These are phyloP conservation scores for Shiraia sp. DNA, from an alignment of 2,329 filamentous ascomycete genomes.

Conservation along the genomic window DNA sequence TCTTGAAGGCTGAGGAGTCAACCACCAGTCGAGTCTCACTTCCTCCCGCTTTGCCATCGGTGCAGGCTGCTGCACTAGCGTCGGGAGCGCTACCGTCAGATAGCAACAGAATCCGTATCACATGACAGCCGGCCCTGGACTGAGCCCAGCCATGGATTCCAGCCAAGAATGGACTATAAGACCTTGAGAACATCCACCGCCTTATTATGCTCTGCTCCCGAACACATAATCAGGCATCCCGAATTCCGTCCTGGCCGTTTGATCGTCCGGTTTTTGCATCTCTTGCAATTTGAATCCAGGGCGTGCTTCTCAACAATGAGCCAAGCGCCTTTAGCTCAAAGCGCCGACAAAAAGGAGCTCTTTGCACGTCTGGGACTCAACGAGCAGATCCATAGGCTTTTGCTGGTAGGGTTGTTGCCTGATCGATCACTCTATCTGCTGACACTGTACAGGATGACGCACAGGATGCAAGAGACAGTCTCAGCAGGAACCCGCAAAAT, in stretches of 20 bases:
- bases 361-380: slow-evolving; percentile 49
- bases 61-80: slow-evolving; percentile 22
- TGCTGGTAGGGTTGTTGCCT: slow-evolving; percentile 45
- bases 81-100: slow-evolving; percentile 21
- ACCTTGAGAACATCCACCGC: not conserved
- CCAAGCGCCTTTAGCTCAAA: slow-evolving; percentile 43
- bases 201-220: not conserved
- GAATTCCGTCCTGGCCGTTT: not conserved
- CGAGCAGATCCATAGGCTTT: slow-evolving; percentile 48
- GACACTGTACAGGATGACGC: slow-evolving; percentile 48
- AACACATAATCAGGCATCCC: not conserved
- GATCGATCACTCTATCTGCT: slow-evolving; percentile 1
- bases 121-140: slow-evolving; percentile 21
- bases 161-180: not conserved
- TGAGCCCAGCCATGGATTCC: slow-evolving; percentile 8
- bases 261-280: not conserved
- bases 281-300: slow-evolving; percentile 1
- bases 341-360: slow-evolving; percentile 51
- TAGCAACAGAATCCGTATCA: slow-evolving; percentile 21
- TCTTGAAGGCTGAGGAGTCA: slow-evolving; percentile 13
- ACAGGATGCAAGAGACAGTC: slow-evolving; percentile 44
- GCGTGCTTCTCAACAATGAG: slow-evolving; percentile 16
- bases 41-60: slow-evolving; percentile 16
- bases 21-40: slow-evolving; percentile 17
- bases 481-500: slow-evolving; percentile 46